Percentiles rank a stretch among this genome's conserved stretches.
These are phyloP conservation scores for Drosera capensis DNA, from an alignment of 148 eudicot genomes.

Conservation along the genomic window DNA sequence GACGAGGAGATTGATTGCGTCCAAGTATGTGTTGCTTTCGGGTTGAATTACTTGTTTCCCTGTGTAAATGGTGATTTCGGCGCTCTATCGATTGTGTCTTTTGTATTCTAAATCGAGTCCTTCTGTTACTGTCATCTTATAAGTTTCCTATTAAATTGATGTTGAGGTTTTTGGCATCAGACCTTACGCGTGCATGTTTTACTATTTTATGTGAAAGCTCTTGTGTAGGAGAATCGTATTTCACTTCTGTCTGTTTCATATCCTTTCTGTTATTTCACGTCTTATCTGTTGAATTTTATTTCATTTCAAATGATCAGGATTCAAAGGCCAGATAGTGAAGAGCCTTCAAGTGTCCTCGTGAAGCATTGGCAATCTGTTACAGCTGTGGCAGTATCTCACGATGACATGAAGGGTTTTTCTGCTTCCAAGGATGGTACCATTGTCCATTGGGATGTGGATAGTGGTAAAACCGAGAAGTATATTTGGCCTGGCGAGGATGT, in stretches of 20 bases:
- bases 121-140: no score
- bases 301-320: constrained; percentile 29
- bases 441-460: constrained; percentile 76
- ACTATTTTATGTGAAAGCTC: no score
- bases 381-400: constrained; percentile 64
- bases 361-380: constrained; percentile 85
- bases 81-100: neutral
- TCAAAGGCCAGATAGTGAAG: constrained; percentile 39
- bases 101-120: constrained; percentile 1
- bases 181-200: no score
- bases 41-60: neutral
- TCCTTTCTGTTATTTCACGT: constrained; percentile 2
- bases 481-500: constrained; percentile 65
- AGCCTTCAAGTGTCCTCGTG: constrained; percentile 33
- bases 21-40: no score
- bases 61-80: neutral
- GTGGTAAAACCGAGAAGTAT: constrained; percentile 64
- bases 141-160: no score
- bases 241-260: neutral
- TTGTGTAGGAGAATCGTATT: neutral
- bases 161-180: no score
- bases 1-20: constrained; percentile 46
- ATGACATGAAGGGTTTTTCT: constrained; percentile 75
- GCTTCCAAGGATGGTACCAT: constrained; percentile 89
- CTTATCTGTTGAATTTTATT: constrained; percentile 8